A percentile compares a stretch with the other conserved stretches of the same genome.
These are phyloP conservation scores for Deinandra increscens DNA, from an alignment of 129 eudicot genomes.

Conservation along the genomic window DNA sequence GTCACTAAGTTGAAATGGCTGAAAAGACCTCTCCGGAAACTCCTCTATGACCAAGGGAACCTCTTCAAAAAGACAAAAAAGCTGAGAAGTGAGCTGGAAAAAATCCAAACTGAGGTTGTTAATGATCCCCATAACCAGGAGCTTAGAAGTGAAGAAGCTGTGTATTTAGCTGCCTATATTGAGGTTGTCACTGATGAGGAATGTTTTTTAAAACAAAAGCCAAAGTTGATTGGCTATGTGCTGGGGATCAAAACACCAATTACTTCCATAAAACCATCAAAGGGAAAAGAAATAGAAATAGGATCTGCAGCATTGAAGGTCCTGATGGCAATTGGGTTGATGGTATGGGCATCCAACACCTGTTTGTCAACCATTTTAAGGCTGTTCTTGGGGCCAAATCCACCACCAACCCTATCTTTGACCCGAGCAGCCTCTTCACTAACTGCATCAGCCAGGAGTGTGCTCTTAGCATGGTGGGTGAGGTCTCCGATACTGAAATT, in stretches of 20 bases:
- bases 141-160: neutral
- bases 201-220: neutral
- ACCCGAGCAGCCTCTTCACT: neutral
- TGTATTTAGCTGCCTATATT: neutral
- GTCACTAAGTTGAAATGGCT: too few relatives aligned
- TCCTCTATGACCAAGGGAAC: accelerated
- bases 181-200: neutral
- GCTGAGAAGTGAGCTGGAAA: neutral
- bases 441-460: too few relatives aligned
- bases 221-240: neutral
- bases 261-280: neutral
- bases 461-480: too few relatives aligned
- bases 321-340: too few relatives aligned
- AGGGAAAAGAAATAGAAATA: neutral
- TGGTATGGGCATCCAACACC: neutral
- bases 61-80: accelerated
- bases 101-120: neutral
- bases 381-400: neutral
- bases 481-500: too few relatives aligned
- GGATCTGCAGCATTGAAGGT: neutral
- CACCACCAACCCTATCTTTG: neutral
- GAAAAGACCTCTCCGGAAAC: too few relatives aligned
- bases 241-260: neutral
- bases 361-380: neutral
- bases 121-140: neutral